Conservation (phyloP, 2,329 filamentous ascomycete species). For the Simplicillium sp. region DNA sequence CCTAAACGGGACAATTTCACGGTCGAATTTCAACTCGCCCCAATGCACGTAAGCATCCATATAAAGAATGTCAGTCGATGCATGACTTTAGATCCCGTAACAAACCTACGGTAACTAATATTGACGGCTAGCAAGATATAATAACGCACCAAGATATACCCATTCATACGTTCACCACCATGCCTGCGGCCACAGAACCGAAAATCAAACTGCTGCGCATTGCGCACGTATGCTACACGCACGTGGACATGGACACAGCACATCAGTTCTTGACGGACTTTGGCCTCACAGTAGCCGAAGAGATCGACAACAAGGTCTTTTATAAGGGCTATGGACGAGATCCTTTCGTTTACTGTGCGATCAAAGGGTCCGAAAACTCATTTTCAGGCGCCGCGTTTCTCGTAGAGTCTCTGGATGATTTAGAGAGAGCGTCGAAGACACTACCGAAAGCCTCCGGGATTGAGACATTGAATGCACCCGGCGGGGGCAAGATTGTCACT, state of each 20-base stretch:
- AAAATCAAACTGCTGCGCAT: constrained; percentile 21
- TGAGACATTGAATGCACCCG: constrained; percentile 36
- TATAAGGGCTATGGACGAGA: constrained; percentile 53
- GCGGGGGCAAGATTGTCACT: constrained; percentile 43
- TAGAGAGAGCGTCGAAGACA: constrained; percentile 36
- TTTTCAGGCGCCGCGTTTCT: constrained; percentile 51
- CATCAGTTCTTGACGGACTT: constrained; percentile 36
- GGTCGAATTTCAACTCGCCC: too few species aligned
- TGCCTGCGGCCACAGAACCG: neutral
- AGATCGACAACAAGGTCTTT: constrained; percentile 36
- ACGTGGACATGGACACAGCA: constrained; percentile 30
- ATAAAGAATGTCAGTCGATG: too few species aligned
- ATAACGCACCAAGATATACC: too few species aligned
- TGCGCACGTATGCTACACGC: constrained; percentile 38
- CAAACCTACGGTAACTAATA: too few species aligned
- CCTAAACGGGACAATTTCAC: too few species aligned
- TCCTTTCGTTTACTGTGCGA: constrained; percentile 48
- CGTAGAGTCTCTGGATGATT: constrained; percentile 45
- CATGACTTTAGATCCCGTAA: too few species aligned
- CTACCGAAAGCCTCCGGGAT: constrained; percentile 38
- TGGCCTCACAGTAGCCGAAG: constrained; percentile 31
- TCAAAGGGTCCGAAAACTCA: constrained; percentile 32
- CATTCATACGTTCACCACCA: too few species aligned
- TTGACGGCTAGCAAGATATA: too few species aligned
- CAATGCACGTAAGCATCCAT: too few species aligned